Evolutionary conservation across 163 green algal species (phyloP), one percentile per base, ranked within the genome.

Genomic region (Trebouxiophyceae sp.): DNA sequence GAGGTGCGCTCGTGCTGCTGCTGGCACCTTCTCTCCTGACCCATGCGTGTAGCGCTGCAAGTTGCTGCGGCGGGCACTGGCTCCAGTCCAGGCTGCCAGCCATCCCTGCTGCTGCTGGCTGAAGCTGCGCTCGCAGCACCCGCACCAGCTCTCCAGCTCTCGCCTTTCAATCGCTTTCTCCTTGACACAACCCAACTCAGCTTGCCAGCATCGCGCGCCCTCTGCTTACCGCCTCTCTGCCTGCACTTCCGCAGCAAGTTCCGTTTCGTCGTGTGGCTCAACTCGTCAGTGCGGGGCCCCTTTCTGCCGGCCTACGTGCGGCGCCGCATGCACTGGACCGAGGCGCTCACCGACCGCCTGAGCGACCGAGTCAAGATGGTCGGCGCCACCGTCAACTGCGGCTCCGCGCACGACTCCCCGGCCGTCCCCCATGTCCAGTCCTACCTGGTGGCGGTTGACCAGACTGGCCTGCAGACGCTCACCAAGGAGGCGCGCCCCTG

Each of bases 321-420:
- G 62, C 66, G 69, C 4, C 50, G 57, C n/a, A 44, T 84, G 31
- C 84, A 89, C 63, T 93, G 86, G 83, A 88, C 79, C 2, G 45
- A 76, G 12, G 72, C 77, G 2, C 80, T 93, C 47, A 78, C 74
- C 0, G 57, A 33, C 4, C 74, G 74, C 30, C 57, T 92, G 16
- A 74, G 33, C 5, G 68, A 67, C 0, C 54, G 67, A 19, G 79
- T 90, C 3, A 88, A 86, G 70, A 72, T 93, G 31, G 86, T 93
- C 29, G 86, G 86, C 1, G 62, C 81, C 6, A 89, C 85, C 34
- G 87, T 93, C 64, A 84, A 76, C 69, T 93, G 86, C 63, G 85
- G 86, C 24, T 77, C 73, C 28, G 74, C 73, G 0, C 57, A 57
- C 39, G 58, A 34, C 1, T 60, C 30, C 54, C 62, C 33, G 47